These are phyloP conservation scores for Cyanidium caldarium DNA, from an alignment of 23 red algal species.

Conservation along the genomic window DNA sequence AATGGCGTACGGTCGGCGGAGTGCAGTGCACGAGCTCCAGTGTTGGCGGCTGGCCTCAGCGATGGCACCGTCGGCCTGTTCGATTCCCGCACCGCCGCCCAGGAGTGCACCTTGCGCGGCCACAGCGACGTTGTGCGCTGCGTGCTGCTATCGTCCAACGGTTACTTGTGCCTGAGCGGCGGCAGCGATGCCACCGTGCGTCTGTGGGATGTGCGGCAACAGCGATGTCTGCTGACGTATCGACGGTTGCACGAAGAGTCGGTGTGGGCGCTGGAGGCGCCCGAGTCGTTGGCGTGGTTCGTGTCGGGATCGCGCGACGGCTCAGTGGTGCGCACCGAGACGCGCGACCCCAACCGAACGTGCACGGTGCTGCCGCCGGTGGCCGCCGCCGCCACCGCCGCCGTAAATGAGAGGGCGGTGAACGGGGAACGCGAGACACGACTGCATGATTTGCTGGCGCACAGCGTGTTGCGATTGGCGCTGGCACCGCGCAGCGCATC, in stretches of 20 bases:
- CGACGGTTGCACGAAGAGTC: constrained; percentile 30
- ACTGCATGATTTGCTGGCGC: not conserved
- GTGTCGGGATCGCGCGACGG: constrained; percentile 81
- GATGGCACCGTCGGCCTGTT: constrained; percentile 55
- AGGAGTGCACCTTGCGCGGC: constrained; percentile 42
- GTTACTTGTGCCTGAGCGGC: constrained; percentile 38
- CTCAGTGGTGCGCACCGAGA: constrained; percentile 46
- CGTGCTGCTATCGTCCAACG: constrained; percentile 33
- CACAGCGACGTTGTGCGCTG: constrained; percentile 72
- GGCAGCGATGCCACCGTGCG: constrained; percentile 54
- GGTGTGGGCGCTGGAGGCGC: constrained; percentile 58
- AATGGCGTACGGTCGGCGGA: not conserved
- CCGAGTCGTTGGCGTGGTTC: constrained; percentile 40
- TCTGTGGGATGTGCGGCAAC: constrained; percentile 80
- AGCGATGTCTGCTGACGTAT: constrained; percentile 40
- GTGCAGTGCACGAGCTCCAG: no score
- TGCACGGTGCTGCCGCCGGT: no score
- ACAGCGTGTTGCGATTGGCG: not conserved
- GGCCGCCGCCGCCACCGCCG: no score
- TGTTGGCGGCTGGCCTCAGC: constrained; percentile 50
- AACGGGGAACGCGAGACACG: not conserved
- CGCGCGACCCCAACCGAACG: no score
- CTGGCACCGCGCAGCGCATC: not conserved
- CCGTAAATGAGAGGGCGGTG: no score
- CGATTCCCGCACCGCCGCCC: constrained; percentile 43